Conservation (phyloP, 129 eudicot species). For the sunflower (Helianthus annuus) region HanXRQr2.0-SUNRISE NC_035447.2:5979853-5980352, state of each 20-base stretch:
- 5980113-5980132: conserved; percentile 55
- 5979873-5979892: too few relatives aligned
- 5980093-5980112: conserved; percentile 15
- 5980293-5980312: conserved; percentile 76
- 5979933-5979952: too few relatives aligned
- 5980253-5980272: conserved; percentile 84
- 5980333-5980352: conserved; percentile 70
- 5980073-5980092: conserved; percentile 17
- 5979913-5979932: too few relatives aligned
- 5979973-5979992: too few relatives aligned
- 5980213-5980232: conserved; percentile 32
- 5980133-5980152: conserved; percentile 65
- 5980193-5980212: conserved; percentile 52
- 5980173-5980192: conserved; percentile 76
- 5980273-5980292: conserved; percentile 89
- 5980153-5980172: conserved; percentile 72
- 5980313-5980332: conserved; percentile 68
- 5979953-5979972: too few relatives aligned
- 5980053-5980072: too few relatives aligned
- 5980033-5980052: too few relatives aligned
- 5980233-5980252: conserved; percentile 63
- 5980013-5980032: too few relatives aligned
- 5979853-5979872: too few relatives aligned
- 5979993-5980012: too few relatives aligned
- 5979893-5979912: too few relatives aligned